Evolutionary conservation across 305 asterid species (phyloP).

Genomic region (Rubia tinctorum): DNA sequence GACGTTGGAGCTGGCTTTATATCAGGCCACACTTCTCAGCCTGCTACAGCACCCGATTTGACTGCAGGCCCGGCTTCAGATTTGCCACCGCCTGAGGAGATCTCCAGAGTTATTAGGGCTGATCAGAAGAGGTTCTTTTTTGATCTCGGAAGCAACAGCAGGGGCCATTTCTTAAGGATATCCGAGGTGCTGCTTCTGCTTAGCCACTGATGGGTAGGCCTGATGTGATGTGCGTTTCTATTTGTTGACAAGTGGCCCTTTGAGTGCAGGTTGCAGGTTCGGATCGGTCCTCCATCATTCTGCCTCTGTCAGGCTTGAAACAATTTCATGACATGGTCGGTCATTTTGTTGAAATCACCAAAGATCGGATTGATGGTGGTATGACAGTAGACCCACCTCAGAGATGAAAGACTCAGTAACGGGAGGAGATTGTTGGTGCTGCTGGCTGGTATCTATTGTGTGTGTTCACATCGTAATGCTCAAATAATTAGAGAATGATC

Average conservation of each 20-base stretch:
- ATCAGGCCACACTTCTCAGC: slow-evolving; percentile 83
- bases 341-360: slow-evolving; percentile 88
- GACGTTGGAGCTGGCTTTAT: slow-evolving; percentile 98
- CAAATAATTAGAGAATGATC: slow-evolving; percentile 1
- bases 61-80: slow-evolving; percentile 63
- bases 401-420: no score
- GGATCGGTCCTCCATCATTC: slow-evolving; percentile 95
- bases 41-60: slow-evolving; percentile 56
- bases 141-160: slow-evolving; percentile 93
- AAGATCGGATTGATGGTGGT: slow-evolving; percentile 83
- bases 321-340: slow-evolving; percentile 95
- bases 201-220: background rate
- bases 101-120: slow-evolving; percentile 84
- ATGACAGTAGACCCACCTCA: slow-evolving; percentile 88
- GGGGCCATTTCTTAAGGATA: slow-evolving; percentile 92
- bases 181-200: slow-evolving; percentile 60
- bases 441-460: background rate
- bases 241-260: background rate
- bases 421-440: no score
- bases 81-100: slow-evolving; percentile 66
- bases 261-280: slow-evolving; percentile 82
- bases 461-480: no score
- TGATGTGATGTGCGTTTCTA: background rate
- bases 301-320: slow-evolving; percentile 89
- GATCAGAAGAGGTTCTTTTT: slow-evolving; percentile 96